Conservation (phyloP, 345 rosid genomes). For the Salix purpurea region DNA sequence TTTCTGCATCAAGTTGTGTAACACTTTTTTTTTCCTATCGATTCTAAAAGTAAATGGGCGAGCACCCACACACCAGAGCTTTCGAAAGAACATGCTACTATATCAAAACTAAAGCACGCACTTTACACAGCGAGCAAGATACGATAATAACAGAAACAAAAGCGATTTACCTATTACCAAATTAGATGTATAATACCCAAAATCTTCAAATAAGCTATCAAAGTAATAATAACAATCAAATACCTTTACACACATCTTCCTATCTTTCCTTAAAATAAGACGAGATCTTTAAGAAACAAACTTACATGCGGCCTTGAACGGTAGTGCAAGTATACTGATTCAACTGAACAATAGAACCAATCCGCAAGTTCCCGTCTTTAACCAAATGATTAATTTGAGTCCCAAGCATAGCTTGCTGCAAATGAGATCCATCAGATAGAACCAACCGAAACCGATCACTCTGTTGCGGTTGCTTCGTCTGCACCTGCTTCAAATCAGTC, state of each 20-base stretch:
- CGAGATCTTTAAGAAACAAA: not conserved
- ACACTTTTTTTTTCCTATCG: not conserved
- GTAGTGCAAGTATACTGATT: constrained; percentile 51
- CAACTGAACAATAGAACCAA: constrained; percentile 57
- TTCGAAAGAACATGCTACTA: not conserved
- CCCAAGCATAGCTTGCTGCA: constrained; percentile 71
- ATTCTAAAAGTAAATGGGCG: not conserved
- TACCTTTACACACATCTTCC: too few species aligned
- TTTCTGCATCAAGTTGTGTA: not conserved
- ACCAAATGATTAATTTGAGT: constrained; percentile 52
- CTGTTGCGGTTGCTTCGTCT: constrained; percentile 40
- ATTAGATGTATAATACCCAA: too few species aligned
- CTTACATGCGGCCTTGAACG: constrained; percentile 65
- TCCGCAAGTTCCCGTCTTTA: constrained; percentile 41
- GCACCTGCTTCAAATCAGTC: constrained; percentile 59
- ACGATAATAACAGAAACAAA: not conserved
- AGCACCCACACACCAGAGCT: not conserved
- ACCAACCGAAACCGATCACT: constrained; percentile 48
- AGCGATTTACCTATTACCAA: not conserved
- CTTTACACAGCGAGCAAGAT: not conserved
- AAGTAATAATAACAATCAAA: too few species aligned
- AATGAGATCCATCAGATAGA: constrained; percentile 58
- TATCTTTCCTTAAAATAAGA: too few species aligned
- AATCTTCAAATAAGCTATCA: too few species aligned
- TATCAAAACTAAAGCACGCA: not conserved